Base-by-base conservation (phyloP, 2,329 filamentous ascomycete species). In the Cercospora sesami region DNA sequence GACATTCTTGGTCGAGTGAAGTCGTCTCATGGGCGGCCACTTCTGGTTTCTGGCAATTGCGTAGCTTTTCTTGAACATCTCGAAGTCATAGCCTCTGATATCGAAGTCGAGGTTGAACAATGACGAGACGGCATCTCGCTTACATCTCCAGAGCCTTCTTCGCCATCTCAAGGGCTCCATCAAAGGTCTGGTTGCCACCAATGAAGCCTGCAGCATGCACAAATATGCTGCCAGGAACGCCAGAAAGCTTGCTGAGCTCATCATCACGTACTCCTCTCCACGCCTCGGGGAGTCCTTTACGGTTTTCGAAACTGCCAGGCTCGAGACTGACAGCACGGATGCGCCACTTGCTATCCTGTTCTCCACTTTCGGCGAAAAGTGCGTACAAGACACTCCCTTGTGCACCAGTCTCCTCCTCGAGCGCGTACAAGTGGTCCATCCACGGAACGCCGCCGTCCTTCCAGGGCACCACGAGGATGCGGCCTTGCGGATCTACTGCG, bases 131-230 rank as follows among this genome's bases (percentile, higher is more conserved):
- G 10, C 48, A 36, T 0, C 55, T 6, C 18, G 39, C 10, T 71
- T 70, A 81, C 63, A 77, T 64, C 48, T 81, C 86, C 70, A 92
- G 81, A 1, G 91, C 90, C 84, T 91, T 92, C 79, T 86, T 81
- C 4, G 94, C 93, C 93, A 98, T 96, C 67, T 89, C 88, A 78
- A 92, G 86, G 28, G 89, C 94, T 31, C 95, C 95, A 69, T 96
- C 92, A 75, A 91, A 95, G 0, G 91, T 96, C 85, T 91, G 90
- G 81, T 97, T 96, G 2, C 95, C 95, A 18, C 95, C 95, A 77
- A 98, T 98, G 82, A 99, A 99, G 30, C 95, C 95, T 63, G 91
- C 90, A 3, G 94, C 94, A 79, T 99, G 95, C 31, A 97, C 91
- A 79, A 99, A 99, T 30, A 99, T 90, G 70, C 92, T 90, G 6